Percentiles rank a stretch among this genome's conserved stretches.
phyloP scores from a whole-genome alignment of 2,329 filamentous ascomycete genomes.

The Aspergillus versicolor region DNA sequence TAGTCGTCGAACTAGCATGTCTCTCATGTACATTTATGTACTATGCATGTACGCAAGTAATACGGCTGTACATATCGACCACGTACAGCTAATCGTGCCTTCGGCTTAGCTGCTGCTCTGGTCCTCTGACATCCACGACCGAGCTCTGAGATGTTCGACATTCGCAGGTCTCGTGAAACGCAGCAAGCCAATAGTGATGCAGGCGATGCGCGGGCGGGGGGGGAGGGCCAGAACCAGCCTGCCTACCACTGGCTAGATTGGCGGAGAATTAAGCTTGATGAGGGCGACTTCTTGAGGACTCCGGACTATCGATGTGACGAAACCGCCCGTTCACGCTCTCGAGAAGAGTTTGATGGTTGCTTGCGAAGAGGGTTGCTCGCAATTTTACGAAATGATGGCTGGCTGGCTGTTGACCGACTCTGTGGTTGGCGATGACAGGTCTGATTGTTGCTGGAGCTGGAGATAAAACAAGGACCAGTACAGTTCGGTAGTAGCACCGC shows the following conservation, averaged over 20 bases:
- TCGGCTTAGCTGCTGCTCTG: not conserved
- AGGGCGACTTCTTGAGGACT: not conserved
- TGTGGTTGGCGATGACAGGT: too few species aligned
- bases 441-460: not conserved
- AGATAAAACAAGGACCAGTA: not conserved
- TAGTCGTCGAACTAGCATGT: too few species aligned
- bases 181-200: slow-evolving; percentile 1
- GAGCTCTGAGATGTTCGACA: slow-evolving; percentile 1
- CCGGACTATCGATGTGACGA: too few species aligned
- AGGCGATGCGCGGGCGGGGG: not conserved
- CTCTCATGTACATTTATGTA: not conserved
- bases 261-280: slow-evolving; percentile 3
- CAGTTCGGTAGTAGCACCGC: not conserved
- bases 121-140: not conserved
- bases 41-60: not conserved
- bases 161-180: slow-evolving; percentile 5
- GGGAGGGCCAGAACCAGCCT: not conserved
- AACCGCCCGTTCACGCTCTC: too few species aligned
- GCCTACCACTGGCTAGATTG: not conserved
- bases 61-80: not conserved
- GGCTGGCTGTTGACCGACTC: too few species aligned
- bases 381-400: too few species aligned
- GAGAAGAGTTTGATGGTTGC: too few species aligned
- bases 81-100: not conserved
- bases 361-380: too few species aligned